Conservation (phyloP, 2,329 filamentous ascomycete genomes). For the Nemania abortiva region DNA sequence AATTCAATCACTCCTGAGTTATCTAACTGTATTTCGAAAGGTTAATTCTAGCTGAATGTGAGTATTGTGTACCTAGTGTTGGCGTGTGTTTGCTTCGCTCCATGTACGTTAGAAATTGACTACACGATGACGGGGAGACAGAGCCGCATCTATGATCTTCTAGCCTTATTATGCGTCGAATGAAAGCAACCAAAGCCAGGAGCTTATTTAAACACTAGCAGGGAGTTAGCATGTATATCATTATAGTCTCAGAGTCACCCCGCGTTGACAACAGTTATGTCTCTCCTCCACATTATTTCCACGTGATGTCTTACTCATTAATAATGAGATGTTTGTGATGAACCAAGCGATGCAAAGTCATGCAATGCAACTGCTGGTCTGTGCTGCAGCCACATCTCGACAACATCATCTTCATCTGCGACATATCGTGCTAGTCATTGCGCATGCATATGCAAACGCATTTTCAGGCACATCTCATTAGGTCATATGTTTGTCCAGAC, state of each 20-base stretch:
- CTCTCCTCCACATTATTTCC: conserved; percentile 9
- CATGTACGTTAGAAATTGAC: too few species aligned
- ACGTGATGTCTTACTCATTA: conserved; percentile 19
- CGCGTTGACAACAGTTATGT: not conserved
- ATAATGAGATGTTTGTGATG: not conserved
- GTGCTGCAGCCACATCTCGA: conserved; percentile 29
- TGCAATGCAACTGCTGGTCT: conserved; percentile 16
- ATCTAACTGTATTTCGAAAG: too few species aligned
- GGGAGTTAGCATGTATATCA: not conserved
- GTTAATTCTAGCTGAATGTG: too few species aligned
- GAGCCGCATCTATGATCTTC: too few species aligned
- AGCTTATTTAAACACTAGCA: not conserved
- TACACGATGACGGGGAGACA: not conserved
- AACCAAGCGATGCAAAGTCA: conserved; percentile 7
- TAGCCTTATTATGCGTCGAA: too few species aligned
- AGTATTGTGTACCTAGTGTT: too few species aligned
- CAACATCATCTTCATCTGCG: conserved; percentile 6
- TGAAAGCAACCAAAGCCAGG: not conserved
- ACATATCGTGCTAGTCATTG: conserved; percentile 24
- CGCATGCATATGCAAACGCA: conserved; percentile 36
- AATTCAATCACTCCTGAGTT: too few species aligned
- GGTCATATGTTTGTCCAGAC: not conserved
- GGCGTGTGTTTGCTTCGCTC: too few species aligned
- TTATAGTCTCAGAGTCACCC: not conserved
- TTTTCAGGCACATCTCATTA: conserved; percentile 1